phyloP scores from a whole-genome alignment of 768 basidiomycete genomes.

The Suillus variegatus region DNA sequence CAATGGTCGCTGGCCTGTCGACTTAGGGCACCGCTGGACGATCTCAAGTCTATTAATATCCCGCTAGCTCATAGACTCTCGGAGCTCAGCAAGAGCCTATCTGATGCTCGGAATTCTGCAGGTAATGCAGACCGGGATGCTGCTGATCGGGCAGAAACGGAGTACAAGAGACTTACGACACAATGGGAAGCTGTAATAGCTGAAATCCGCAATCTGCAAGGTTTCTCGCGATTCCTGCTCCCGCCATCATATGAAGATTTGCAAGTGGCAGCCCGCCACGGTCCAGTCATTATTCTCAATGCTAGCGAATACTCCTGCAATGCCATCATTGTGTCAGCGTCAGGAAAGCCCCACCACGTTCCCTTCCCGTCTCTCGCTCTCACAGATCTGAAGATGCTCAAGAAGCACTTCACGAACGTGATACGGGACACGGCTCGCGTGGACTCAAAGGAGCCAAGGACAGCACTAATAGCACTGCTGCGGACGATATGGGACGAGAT shows the following conservation, averaged over 20 bases:
- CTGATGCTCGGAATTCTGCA: not conserved
- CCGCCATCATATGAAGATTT: constrained; percentile 17
- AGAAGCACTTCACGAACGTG: not conserved
- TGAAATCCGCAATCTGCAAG: constrained; percentile 14
- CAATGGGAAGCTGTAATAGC: constrained; percentile 6
- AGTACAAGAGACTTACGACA: constrained; percentile 11
- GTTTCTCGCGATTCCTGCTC: constrained; percentile 20
- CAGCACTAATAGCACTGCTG: not conserved
- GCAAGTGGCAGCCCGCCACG: constrained; percentile 14
- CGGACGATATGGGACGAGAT: not conserved
- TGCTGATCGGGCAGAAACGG: constrained; percentile 3
- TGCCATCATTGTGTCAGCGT: constrained; percentile 14
- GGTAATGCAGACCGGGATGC: not conserved
- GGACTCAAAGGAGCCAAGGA: not conserved
- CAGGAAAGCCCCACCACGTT: not conserved
- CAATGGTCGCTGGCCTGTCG: constrained; percentile 29
- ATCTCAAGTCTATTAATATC: constrained; percentile 11
- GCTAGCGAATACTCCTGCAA: constrained; percentile 15
- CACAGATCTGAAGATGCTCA: not conserved
- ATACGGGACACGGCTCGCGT: not conserved
- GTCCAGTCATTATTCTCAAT: constrained; percentile 22
- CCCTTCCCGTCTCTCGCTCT: not conserved
- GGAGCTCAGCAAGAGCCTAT: constrained; percentile 7
- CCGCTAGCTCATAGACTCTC: constrained; percentile 14
- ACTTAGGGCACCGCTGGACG: constrained; percentile 27